phyloP scores from a whole-genome alignment of 352 stramenopile species.

The Phytophthora pini region DNA sequence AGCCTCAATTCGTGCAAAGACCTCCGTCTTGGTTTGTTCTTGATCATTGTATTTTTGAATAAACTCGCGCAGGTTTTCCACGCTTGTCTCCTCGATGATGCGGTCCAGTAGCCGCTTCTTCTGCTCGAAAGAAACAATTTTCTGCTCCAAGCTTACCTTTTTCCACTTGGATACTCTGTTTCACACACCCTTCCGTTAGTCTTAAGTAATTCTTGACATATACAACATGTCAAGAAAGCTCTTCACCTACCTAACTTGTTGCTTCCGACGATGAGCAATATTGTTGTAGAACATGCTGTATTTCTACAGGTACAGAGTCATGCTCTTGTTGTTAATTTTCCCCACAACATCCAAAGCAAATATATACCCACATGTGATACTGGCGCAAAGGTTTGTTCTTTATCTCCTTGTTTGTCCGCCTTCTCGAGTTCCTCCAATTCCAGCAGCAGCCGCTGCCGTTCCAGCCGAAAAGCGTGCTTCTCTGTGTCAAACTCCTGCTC shows the following conservation, averaged over 20 bases:
- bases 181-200: slow-evolving; percentile 1
- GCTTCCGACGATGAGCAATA: slow-evolving; percentile 51
- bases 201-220: not conserved
- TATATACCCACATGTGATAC: slow-evolving; percentile 26
- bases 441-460: slow-evolving; percentile 51
- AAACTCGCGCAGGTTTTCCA: slow-evolving; percentile 67
- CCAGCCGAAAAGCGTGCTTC: slow-evolving; percentile 53
- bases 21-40: slow-evolving; percentile 54
- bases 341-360: not conserved
- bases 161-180: slow-evolving; percentile 50
- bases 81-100: slow-evolving; percentile 56
- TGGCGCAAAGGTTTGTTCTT: slow-evolving; percentile 5
- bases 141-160: slow-evolving; percentile 65
- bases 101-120: slow-evolving; percentile 71
- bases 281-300: slow-evolving; percentile 46
- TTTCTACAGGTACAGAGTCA: slow-evolving; percentile 21
- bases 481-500: slow-evolving; percentile 57
- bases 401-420: slow-evolving; percentile 37
- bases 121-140: slow-evolving; percentile 73
- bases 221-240: too few species aligned
- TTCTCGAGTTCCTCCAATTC: slow-evolving; percentile 59
- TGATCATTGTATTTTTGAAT: slow-evolving; percentile 70
- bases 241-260: slow-evolving; percentile 36
- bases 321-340: not conserved
- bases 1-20: slow-evolving; percentile 60